A percentile compares a stretch with the other conserved stretches of the same genome.
These are phyloP conservation scores for Tetrapisispora iriomotensis DNA, from an alignment of 805 yeast species.

Conservation along the genomic window DNA sequence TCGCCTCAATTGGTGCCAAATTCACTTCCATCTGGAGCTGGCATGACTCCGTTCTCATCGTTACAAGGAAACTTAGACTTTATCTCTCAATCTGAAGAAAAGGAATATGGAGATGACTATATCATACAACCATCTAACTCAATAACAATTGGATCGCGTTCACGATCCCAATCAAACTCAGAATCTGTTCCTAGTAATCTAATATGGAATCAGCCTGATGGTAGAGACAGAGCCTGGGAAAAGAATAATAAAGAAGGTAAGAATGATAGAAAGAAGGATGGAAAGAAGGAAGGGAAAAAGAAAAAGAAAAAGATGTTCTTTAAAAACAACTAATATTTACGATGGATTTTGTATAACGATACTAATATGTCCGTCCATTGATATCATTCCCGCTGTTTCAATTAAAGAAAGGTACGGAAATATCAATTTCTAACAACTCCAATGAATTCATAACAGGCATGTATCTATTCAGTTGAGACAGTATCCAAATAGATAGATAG, in stretches of 20 bases:
- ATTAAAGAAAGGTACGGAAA: too few species aligned
- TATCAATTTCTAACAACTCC: too few species aligned
- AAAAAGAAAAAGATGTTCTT: constrained; percentile 1
- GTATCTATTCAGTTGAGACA: too few species aligned
- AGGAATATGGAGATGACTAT: not conserved
- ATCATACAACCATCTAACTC: not conserved
- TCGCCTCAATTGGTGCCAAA: too few species aligned
- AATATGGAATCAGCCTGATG: not conserved
- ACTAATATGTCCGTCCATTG: too few species aligned
- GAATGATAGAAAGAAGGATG: not conserved
- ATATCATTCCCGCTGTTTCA: too few species aligned
- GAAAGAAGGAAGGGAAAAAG: not conserved
- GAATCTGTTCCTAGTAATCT: not conserved
- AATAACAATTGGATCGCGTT: constrained; percentile 1
- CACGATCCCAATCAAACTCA: constrained; percentile 1
- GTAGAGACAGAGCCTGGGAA: too few species aligned
- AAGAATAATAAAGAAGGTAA: not conserved
- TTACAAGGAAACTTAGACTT: not conserved
- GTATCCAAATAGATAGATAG: too few species aligned
- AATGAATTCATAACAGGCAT: too few species aligned
- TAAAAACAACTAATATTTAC: not conserved
- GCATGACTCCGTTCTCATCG: too few species aligned
- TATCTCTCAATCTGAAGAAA: not conserved
- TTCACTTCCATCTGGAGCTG: too few species aligned
- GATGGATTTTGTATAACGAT: not conserved